Base-by-base conservation (phyloP, 352 stramenopile genomes). In the Globisporangium solare region DNA sequence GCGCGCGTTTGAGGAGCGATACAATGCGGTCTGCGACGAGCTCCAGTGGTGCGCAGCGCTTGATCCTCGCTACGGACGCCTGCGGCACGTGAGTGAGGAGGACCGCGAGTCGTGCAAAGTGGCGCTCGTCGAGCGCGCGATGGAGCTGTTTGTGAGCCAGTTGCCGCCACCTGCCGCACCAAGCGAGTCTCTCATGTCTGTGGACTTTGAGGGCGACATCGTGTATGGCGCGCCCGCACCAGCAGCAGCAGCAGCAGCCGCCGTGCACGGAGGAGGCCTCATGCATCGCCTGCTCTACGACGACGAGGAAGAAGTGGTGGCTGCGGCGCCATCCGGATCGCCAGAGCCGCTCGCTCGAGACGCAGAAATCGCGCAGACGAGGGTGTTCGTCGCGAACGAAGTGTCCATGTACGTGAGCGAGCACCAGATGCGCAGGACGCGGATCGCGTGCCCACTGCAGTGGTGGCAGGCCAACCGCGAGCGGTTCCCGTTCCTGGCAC, bases 201-300 rank as follows among this genome's bases (percentile, higher is more conserved):
- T 41, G 7, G 63, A 75, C 15, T 71, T 77, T 39, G 71, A 75
- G 10, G 62, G 58, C 22, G 68, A 72, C 13, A 63, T 74, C 12
- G 64, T 80, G 31, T 73, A 75, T 21, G 51, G 55, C 5, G 61
- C 27, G 10, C 27, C 27, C 27, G 27, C 27, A 35, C 27, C 27
- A 11, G 27, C 27, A 8, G 3, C 27, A 35, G 27, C 27, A 48
- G 42, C 45, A 8, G 27, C 27, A 48, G 42, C 45, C 4, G 27
- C 52, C 0, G 61, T 61, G 5, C 66, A 74, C n/a, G 72, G 27
- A 35, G 27, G 27, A 6, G 27, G 69, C 0, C 55, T 82, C 18
- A 82, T 82, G 73, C 69, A 82, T 42, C 73, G 73, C 10, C 49
- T 82, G 32, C 49, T 82, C 37, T 82, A 79, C 45, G 73, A 82